Conservation (phyloP, 75 land plant genomes). For the Pseudotsuga menziesii region DNA sequence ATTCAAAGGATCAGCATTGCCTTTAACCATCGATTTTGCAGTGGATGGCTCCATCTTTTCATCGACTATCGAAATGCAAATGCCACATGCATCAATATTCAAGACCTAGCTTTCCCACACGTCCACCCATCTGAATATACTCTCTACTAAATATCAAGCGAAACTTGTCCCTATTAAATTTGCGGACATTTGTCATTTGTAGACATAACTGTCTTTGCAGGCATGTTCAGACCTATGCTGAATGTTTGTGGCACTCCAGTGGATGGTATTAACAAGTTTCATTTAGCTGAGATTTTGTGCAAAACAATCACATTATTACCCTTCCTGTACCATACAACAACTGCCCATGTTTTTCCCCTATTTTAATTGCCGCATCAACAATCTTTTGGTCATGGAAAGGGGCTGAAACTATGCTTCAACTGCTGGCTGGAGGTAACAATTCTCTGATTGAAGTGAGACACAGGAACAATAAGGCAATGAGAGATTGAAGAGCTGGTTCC, state of each 20-base stretch:
- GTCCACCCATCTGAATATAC: conserved; percentile 99
- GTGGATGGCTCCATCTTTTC: conserved; percentile 96
- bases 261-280: no score
- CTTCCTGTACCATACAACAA: no score
- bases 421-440: no score
- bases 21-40: conserved; percentile 94
- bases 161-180: conserved; percentile 97
- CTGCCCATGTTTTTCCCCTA: no score
- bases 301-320: no score
- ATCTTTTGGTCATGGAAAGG: no score
- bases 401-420: no score
- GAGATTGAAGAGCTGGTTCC: no score
- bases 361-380: no score
- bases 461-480: no score
- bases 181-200: conserved; percentile 95
- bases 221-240: conserved; percentile 99
- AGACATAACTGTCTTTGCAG: conserved; percentile 97
- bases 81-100: conserved; percentile 93
- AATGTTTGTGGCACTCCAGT: conserved; percentile 67
- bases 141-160: conserved; percentile 97
- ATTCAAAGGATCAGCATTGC: conserved; percentile 86
- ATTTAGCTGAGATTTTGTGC: no score
- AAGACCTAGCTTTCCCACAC: conserved; percentile 98
- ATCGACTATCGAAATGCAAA: conserved; percentile 95
- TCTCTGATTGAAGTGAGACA: no score